A percentile compares a stretch with the other conserved stretches of the same genome.
These are phyloP conservation scores for Corynascus novoguineensis DNA, from an alignment of 495 filamentous ascomycete genomes.

Conservation along the genomic window DNA sequence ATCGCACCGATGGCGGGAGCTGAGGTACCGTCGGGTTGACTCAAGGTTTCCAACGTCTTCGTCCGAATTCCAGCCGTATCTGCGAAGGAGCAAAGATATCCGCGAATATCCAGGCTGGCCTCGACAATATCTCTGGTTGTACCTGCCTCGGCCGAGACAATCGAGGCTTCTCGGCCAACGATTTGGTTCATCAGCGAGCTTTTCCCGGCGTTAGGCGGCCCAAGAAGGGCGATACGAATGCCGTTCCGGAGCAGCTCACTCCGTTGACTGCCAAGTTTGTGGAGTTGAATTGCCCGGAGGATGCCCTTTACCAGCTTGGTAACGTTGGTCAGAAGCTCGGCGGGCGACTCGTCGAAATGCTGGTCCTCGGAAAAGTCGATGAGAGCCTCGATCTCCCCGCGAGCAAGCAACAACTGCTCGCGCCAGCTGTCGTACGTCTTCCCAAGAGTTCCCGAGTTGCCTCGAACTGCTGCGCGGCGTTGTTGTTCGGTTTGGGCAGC, in stretches of 20 bases:
- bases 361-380: slow-evolving; percentile 98
- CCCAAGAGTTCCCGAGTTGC: slow-evolving; percentile 63
- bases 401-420: slow-evolving; percentile 65
- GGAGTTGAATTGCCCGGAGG: slow-evolving; percentile 53
- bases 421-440: slow-evolving; percentile 83
- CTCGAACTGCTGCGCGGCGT: slow-evolving; percentile 75
- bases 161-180: slow-evolving; percentile 89
- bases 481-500: slow-evolving; percentile 91
- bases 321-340: slow-evolving; percentile 63
- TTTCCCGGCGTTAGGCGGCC: slow-evolving; percentile 92
- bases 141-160: slow-evolving; percentile 85
- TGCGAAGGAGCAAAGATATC: slow-evolving; percentile 81
- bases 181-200: slow-evolving; percentile 87
- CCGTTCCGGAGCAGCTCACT: slow-evolving; percentile 83
- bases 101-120: slow-evolving; percentile 81
- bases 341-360: slow-evolving; percentile 85
- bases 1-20: slow-evolving; percentile 58
- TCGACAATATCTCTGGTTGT: slow-evolving; percentile 94
- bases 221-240: slow-evolving; percentile 78
- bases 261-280: slow-evolving; percentile 69
- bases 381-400: slow-evolving; percentile 87
- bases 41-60: slow-evolving; percentile 14
- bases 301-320: slow-evolving; percentile 56
- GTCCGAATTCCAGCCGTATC: slow-evolving; percentile 83
- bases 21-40: not conserved